Percentiles rank a stretch among this genome's conserved stretches.
phyloP scores from a whole-genome alignment of 768 basidiomycete species.

The Jaapia argillacea region DNA sequence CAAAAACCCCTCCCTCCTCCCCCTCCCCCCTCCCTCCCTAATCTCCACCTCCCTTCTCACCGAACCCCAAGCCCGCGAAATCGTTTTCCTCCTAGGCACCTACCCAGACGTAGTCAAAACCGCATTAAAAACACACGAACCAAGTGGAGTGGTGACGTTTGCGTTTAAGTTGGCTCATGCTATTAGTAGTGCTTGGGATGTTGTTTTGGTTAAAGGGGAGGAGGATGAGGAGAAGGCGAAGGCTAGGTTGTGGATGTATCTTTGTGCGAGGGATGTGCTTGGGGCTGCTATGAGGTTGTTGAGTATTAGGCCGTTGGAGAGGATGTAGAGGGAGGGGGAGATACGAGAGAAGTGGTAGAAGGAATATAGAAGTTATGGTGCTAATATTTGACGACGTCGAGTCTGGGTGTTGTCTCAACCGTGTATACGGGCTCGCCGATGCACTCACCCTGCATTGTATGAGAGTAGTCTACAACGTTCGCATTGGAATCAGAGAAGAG shows the following conservation, averaged over 20 bases:
- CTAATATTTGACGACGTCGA: no score
- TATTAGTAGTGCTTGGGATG: conserved; percentile 90
- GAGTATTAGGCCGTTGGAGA: conserved; percentile 82
- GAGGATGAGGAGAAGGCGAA: conserved; percentile 63
- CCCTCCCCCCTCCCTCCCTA: conserved; percentile 58
- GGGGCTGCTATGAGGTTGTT: conserved; percentile 78
- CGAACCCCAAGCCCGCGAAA: conserved; percentile 68
- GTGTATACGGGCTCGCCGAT: no score
- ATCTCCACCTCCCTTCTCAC: conserved; percentile 62
- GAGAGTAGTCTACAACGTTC: no score
- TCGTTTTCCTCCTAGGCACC: conserved; percentile 74
- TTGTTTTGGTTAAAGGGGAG: conserved; percentile 78
- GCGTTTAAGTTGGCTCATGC: conserved; percentile 80
- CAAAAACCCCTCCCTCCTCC: conserved; percentile 81
- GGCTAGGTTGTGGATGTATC: conserved; percentile 84
- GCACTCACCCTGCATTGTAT: no score
- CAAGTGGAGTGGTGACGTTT: conserved; percentile 86
- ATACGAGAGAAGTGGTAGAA: no score
- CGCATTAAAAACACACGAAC: conserved; percentile 79
- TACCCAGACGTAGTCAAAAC: conserved; percentile 90
- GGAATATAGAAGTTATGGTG: no score
- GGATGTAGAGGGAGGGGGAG: conserved; percentile 83
- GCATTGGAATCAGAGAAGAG: no score
- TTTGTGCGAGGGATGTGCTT: conserved; percentile 85
- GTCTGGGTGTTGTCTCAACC: no score